A percentile compares a stretch with the other conserved stretches of the same genome.
Conservation (phyloP, 2,329 filamentous ascomycete species). For the Lomentospora prolificans region DNA sequence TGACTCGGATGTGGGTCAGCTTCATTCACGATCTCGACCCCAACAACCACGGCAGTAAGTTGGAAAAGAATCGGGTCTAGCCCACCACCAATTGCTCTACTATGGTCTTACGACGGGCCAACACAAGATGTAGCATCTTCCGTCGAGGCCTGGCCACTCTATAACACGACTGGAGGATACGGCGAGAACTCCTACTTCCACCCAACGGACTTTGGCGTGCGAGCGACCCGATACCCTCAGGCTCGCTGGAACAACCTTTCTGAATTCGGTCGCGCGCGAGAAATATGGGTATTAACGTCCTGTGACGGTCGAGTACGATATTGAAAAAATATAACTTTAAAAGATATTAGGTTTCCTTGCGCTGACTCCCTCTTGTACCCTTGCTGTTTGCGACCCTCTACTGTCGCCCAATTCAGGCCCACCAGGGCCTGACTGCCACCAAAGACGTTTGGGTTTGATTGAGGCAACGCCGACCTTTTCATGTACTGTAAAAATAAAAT, state of each 20-base stretch:
- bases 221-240: neutral
- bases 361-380: too few species aligned
- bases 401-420: too few species aligned
- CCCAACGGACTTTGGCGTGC: neutral
- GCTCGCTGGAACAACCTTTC: neutral
- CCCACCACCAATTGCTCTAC: neutral
- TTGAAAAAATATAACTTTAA: too few species aligned
- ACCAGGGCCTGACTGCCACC: too few species aligned
- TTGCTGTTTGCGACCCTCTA: too few species aligned
- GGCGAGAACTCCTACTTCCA: neutral
- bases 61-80: too few species aligned
- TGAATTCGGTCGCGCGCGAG: neutral
- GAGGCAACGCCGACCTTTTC: too few species aligned
- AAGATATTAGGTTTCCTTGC: too few species aligned
- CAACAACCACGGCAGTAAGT: conserved; percentile 20
- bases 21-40: conserved; percentile 38
- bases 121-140: neutral
- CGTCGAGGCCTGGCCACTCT: neutral
- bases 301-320: too few species aligned
- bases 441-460: too few species aligned
- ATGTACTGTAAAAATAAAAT: too few species aligned
- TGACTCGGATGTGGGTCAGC: conserved; percentile 40
- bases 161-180: neutral
- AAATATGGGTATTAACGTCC: neutral
- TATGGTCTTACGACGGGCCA: neutral